Percentiles rank a stretch among this genome's conserved stretches.
Evolutionary conservation across 2,329 filamentous ascomycete species (phyloP).

Genomic region (Penicillium sp.): DNA sequence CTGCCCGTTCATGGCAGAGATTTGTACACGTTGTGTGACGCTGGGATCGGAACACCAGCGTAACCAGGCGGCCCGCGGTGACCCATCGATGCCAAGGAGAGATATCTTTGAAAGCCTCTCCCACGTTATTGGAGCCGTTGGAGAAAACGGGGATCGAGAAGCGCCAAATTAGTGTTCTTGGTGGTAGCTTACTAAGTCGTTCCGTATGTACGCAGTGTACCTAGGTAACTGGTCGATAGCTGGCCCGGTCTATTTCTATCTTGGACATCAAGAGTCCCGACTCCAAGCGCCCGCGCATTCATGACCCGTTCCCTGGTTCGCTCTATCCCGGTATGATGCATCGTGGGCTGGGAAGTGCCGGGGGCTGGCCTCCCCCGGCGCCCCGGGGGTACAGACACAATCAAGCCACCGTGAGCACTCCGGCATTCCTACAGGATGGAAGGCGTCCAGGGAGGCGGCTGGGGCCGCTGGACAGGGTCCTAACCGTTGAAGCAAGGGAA

Average conservation of each 20-base stretch:
- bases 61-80: background rate
- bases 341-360: too few relatives aligned
- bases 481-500: constrained; percentile 4
- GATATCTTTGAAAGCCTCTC: constrained; percentile 11
- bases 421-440: constrained; percentile 1
- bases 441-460: background rate
- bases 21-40: constrained; percentile 19
- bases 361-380: too few relatives aligned
- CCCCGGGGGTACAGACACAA: constrained; percentile 2
- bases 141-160: background rate
- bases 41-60: constrained; percentile 12
- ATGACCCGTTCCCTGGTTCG: too few relatives aligned
- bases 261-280: too few relatives aligned
- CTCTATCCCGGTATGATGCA: too few relatives aligned
- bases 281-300: too few relatives aligned
- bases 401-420: constrained; percentile 2
- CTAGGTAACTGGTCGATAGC: too few relatives aligned
- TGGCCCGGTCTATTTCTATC: too few relatives aligned
- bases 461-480: constrained; percentile 5
- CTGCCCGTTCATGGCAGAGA: constrained; percentile 10
- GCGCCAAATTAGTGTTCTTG: background rate
- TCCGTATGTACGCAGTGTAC: too few relatives aligned
- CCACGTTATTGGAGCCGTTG: constrained; percentile 21
- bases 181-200: too few relatives aligned
- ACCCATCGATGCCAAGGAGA: background rate